Evolutionary conservation across 352 stramenopile species (phyloP).

Genomic region (Pythium rhizo-oryzae): DNA sequence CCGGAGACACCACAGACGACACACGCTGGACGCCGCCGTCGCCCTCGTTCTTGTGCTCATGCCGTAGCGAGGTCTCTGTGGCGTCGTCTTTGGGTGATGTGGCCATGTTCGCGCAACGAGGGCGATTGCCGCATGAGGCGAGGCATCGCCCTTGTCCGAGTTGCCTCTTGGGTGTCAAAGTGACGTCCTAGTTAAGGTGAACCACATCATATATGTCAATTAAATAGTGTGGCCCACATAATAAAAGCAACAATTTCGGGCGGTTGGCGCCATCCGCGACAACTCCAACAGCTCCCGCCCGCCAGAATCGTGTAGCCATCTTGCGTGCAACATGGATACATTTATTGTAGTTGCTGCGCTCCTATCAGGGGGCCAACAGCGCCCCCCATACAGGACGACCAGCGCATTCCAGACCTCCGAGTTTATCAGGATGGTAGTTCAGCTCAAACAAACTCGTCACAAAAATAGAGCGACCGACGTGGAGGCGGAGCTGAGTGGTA

Average conservation of each 20-base stretch:
- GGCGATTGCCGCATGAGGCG: not conserved
- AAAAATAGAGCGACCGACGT: not conserved
- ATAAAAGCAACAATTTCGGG: not conserved
- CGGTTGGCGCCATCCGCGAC: not conserved
- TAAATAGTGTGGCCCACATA: not conserved
- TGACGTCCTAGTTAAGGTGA: not conserved
- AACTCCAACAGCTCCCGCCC: not conserved
- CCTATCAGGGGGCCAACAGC: too few species aligned
- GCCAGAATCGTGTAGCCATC: conserved; percentile 11
- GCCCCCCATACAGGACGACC: too few species aligned
- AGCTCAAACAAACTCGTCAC: not conserved
- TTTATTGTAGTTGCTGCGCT: too few species aligned
- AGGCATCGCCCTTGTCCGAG: too few species aligned
- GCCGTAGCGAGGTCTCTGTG: not conserved
- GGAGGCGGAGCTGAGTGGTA: too few species aligned
- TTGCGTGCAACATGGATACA: not conserved
- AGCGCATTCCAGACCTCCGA: too few species aligned
- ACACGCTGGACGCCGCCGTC: too few species aligned
- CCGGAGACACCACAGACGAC: not conserved
- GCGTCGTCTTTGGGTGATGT: not conserved
- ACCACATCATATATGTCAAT: not conserved
- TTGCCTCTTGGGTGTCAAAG: too few species aligned
- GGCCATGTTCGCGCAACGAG: conserved; percentile 1
- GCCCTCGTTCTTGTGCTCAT: not conserved
- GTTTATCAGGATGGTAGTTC: too few species aligned